Conservation (phyloP, 2,329 filamentous ascomycete species). For the Fusarium pilosicola region DNA sequence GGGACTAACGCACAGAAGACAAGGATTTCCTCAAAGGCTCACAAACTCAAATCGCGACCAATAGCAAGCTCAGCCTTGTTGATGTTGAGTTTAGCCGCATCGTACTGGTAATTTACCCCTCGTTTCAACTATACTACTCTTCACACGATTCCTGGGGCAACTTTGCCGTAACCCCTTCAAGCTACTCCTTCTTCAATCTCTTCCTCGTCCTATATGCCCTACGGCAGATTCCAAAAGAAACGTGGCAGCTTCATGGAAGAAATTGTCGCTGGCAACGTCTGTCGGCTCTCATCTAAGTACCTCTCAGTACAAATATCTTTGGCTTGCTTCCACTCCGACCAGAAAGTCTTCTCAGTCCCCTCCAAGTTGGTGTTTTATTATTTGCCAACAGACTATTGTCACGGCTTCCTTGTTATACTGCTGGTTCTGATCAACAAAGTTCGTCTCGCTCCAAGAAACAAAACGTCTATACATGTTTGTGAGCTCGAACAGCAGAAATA, state of each 20-base stretch:
- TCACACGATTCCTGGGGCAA: not conserved
- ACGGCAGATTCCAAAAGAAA: not conserved
- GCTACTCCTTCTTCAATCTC: not conserved
- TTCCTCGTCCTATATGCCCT: not conserved
- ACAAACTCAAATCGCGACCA: not conserved
- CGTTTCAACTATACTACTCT: not conserved
- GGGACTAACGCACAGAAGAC: not conserved
- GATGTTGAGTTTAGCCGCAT: not conserved
- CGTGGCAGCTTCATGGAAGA: not conserved
- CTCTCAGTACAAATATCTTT: not conserved
- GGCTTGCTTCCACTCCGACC: not conserved
- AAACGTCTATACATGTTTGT: too few relatives aligned
- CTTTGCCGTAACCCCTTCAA: not conserved
- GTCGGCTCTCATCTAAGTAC: too few relatives aligned
- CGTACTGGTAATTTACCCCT: not conserved
- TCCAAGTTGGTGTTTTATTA: too few relatives aligned
- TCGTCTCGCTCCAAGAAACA: too few relatives aligned
- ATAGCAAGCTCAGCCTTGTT: not conserved
- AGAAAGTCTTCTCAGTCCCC: not conserved
- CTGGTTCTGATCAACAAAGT: not conserved
- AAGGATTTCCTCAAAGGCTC: not conserved
- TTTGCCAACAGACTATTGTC: accelerated
- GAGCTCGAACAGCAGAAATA: too few relatives aligned
- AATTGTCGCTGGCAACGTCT: not conserved
- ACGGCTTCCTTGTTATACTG: not conserved